Conservation (phyloP, 495 filamentous ascomycete species). For the Penicillium macrosclerotiorum region DNA sequence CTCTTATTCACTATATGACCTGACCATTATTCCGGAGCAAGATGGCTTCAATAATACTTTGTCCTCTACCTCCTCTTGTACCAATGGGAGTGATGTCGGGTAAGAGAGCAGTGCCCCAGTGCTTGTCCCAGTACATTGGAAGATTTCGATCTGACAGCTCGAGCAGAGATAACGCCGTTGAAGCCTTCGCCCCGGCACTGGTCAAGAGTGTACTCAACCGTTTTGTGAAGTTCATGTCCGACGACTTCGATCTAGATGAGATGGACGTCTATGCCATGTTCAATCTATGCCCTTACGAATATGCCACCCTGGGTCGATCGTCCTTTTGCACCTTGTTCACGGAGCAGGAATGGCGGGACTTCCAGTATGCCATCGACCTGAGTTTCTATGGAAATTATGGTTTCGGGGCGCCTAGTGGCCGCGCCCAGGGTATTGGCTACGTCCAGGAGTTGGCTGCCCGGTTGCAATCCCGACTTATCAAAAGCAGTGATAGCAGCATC, state of each 20-base stretch:
- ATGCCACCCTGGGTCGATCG: constrained; percentile 26
- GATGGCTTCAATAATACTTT: constrained; percentile 50
- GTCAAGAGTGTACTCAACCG: constrained; percentile 20
- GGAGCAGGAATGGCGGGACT: constrained; percentile 54
- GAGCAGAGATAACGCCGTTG: constrained; percentile 14
- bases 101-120: background rate
- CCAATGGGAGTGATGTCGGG: constrained; percentile 7
- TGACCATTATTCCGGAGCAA: constrained; percentile 48
- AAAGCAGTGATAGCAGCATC: constrained; percentile 53
- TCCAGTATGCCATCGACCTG: constrained; percentile 57
- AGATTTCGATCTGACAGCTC: background rate
- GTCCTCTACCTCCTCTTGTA: constrained; percentile 39
- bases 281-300: constrained; percentile 38
- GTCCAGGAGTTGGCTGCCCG: constrained; percentile 61
- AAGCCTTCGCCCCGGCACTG: constrained; percentile 17
- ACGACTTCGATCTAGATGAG: constrained; percentile 47
- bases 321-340: constrained; percentile 57
- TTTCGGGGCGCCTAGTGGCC: constrained; percentile 59
- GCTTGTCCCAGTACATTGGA: too few species aligned
- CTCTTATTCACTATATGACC: constrained; percentile 37
- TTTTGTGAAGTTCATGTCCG: constrained; percentile 19
- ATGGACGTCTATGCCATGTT: constrained; percentile 55
- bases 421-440: constrained; percentile 63
- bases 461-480: constrained; percentile 51
- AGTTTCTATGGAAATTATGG: constrained; percentile 56